Conservation (phyloP, 805 yeast genomes). For the Lipomyces chichibuensis region DNA sequence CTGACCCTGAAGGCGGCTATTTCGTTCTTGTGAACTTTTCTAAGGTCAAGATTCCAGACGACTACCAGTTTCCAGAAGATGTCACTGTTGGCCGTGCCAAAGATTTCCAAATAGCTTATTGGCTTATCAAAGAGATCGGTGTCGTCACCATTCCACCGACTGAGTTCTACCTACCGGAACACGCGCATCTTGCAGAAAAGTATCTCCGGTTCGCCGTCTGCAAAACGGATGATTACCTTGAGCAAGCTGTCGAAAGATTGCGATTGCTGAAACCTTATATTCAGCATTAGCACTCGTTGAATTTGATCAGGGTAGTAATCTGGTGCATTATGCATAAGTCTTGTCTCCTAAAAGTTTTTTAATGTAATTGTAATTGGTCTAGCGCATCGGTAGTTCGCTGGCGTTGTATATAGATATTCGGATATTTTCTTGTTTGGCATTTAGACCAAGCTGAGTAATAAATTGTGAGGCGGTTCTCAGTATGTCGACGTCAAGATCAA, state of each 20-base stretch:
- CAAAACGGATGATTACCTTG: conserved; percentile 80
- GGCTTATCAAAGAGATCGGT: conserved; percentile 91
- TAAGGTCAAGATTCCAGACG: conserved; percentile 76
- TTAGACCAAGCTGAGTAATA: no score
- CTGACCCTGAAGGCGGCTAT: conserved; percentile 91
- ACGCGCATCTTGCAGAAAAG: conserved; percentile 77
- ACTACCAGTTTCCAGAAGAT: conserved; percentile 71
- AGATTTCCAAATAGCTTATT: conserved; percentile 87
- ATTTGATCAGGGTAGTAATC: background rate
- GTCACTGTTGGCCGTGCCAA: conserved; percentile 64
- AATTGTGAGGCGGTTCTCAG: background rate
- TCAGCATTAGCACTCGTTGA: conserved; percentile 21
- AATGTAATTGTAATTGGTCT: background rate
- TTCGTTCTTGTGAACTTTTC: conserved; percentile 86
- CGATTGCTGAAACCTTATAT: conserved; percentile 69
- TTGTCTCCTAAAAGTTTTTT: background rate
- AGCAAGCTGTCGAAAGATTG: conserved; percentile 79
- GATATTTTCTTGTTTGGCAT: background rate
- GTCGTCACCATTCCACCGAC: conserved; percentile 97
- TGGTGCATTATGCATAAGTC: background rate
- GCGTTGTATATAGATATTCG: background rate
- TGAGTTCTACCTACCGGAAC: conserved; percentile 78
- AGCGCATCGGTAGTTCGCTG: background rate
- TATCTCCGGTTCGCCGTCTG: conserved; percentile 94
- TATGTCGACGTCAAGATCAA: background rate